A percentile compares a stretch with the other conserved stretches of the same genome.
These are phyloP conservation scores for Trichopus zeylanicus DNA, from an alignment of 116 monocot genomes.

Conservation along the genomic window DNA sequence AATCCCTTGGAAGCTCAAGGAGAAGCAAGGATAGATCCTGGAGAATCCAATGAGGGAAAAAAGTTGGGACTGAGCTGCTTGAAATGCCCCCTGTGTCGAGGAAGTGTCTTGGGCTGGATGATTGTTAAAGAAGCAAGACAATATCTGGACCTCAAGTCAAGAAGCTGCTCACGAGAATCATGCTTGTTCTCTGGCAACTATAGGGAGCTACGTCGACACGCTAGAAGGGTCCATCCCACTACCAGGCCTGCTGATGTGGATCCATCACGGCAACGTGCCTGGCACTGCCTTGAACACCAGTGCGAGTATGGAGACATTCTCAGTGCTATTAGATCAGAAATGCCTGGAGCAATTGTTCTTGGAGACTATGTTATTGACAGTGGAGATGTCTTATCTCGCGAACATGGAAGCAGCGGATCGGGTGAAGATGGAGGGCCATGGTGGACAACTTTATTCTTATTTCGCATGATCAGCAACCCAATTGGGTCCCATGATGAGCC, in stretches of 20 bases:
- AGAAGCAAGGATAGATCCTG: constrained; percentile 7
- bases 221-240: constrained; percentile 62
- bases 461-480: constrained; percentile 49
- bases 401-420: constrained; percentile 13
- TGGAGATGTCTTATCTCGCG: constrained; percentile 20
- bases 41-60: constrained; percentile 13
- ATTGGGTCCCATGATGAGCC: constrained; percentile 24
- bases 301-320: constrained; percentile 70
- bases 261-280: constrained; percentile 63
- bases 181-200: constrained; percentile 79
- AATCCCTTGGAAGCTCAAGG: constrained; percentile 2
- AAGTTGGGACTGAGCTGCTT: constrained; percentile 10
- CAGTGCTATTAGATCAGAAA: constrained; percentile 56
- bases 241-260: constrained; percentile 69
- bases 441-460: constrained; percentile 65
- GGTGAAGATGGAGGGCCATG: constrained; percentile 29
- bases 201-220: constrained; percentile 68
- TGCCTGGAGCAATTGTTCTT: constrained; percentile 69
- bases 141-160: constrained; percentile 57
- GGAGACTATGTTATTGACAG: constrained; percentile 76
- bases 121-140: constrained; percentile 58
- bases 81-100: constrained; percentile 80
- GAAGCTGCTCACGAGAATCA: constrained; percentile 66
- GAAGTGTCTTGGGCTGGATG: constrained; percentile 44
- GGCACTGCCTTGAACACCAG: constrained; percentile 61